Evolutionary conservation across 1,284 basidiomycete species (phyloP).

Genomic region (Schizophyllum amplum): DNA sequence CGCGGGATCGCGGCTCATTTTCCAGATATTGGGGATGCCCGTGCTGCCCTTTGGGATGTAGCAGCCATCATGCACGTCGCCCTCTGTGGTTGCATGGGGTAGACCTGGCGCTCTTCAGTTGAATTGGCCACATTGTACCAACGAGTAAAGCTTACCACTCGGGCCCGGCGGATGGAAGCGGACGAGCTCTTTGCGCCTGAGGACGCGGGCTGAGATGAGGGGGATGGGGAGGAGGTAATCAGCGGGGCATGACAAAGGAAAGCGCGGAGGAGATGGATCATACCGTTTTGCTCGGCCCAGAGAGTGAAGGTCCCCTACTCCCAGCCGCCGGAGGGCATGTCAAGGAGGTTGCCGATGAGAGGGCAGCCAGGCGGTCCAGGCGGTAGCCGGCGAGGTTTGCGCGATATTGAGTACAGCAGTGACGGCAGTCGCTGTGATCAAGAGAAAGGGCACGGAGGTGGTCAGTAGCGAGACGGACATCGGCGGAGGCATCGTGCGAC

Average conservation of each 20-base stretch:
- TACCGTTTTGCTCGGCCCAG: constrained; percentile 21
- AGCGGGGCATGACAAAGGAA: background rate
- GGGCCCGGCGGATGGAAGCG: constrained; percentile 3
- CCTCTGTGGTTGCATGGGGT: constrained; percentile 17
- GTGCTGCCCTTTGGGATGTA: constrained; percentile 23
- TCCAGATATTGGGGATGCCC: constrained; percentile 17
- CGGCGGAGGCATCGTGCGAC: too few relatives aligned
- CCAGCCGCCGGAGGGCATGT: constrained; percentile 14
- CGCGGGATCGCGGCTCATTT: constrained; percentile 24
- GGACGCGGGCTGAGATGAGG: background rate
- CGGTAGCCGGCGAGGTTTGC: constrained; percentile 5
- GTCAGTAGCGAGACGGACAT: too few relatives aligned
- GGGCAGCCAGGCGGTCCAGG: constrained; percentile 20
- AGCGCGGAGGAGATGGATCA: background rate
- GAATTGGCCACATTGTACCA: background rate
- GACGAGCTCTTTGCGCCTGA: constrained; percentile 9
- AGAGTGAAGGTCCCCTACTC: constrained; percentile 15
- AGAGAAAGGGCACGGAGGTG: too few relatives aligned
- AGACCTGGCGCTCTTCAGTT: background rate
- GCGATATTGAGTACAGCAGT: too few relatives aligned
- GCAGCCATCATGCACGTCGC: constrained; percentile 20
- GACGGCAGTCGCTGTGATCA: too few relatives aligned
- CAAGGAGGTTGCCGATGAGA: constrained; percentile 20
- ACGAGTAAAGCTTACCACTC: background rate
- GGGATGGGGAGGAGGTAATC: constrained; percentile 1